Base-by-base conservation (phyloP, 2,329 filamentous ascomycete genomes). In the Arthrobotrys pseudoclavata region DNA sequence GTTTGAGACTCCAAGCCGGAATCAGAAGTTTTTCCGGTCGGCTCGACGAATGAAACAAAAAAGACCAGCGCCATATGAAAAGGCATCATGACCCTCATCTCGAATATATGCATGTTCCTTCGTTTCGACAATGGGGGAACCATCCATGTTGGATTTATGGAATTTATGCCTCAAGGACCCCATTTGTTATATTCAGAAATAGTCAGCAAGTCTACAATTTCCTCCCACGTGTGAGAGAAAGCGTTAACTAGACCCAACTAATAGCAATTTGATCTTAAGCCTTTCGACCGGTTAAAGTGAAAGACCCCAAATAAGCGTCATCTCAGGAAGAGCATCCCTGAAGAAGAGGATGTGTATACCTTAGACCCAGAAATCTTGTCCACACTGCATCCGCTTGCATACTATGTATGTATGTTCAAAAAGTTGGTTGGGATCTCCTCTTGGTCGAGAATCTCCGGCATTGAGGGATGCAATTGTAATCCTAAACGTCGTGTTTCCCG, bases 111-210 rank as follows among this genome's bases (percentile, higher is more conserved):
- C 26, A 57, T 31, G 52, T 31, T 55, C 18, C 26, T 12, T 55
- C 31, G 24, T 40, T 37, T 47, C 48, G 37, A 29, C 40, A 40
- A 67, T 77, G 72, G 72, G 72, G 72, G 60, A n/a, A 18, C 50
- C 60, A 70, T 69, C 71, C 72, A 67, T 77, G 72, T 67, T 77
- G 66, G 18, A 62, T 70, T 67, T 5, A 50, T 55, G 37, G 47
- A 47, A 61, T 69, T 77, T 70, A 77, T 77, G 61, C 67, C 71
- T 76, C 64, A 75, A 50, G 47, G 45, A 63, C 29, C n/a, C 42
- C 31, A 69, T 24, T 24, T 24, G 20, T 50, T 75, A 57, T 75
- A 53, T 74, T 67, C 69, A 55, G 37, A 40, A 69, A 61, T 66
- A 66, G 64, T 66, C 60, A 48, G 72, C 22, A 70, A 29, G 66